Base-by-base conservation (phyloP, 805 yeast species). In the Kuraishia piskuri region DNA sequence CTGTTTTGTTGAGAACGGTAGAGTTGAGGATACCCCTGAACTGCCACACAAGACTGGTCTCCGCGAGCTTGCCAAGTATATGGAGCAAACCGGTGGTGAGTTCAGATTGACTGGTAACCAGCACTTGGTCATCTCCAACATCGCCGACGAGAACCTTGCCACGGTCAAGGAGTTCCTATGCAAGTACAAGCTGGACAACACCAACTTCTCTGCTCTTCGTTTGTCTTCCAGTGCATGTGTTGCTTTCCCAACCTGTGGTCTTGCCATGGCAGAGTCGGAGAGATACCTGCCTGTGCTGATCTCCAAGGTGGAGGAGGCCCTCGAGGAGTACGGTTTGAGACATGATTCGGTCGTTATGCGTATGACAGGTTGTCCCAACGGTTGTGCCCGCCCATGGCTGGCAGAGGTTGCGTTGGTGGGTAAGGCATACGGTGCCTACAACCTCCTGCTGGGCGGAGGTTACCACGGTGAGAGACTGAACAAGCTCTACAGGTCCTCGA, bases 311-410 rank as follows among this genome's bases (percentile, higher is more conserved):
- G 98, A 92, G 70, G 80, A 75, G n/a, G 83, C 90, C 21, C 75
- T 92, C 55, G 97, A 92, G 71, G 96, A 90, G 64, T 83, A 84
- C 59, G 98, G 98, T 8, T 79, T 92, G 62, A 86, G 96, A 66
- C 96, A 90, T 63, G 98, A 92, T 70, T 84, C 96, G 7, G 79
- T 92, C 59, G 96, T 90, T 22, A 87, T 92, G 96, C 83, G 98
- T 75, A 91, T 92, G 97, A 92, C 97, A 26, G 98, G 98, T 54
- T 92, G 98, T 78, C 97, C 97, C 53, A 92, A 92, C 69, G 98
- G 98, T 60, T 92, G 98, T 76, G 94, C 98, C 22, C 84, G 98
- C 70, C 98, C 98, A 25, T 92, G 97, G 97, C 73, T 92, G 51
- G 98, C 97, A 3, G 98, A 92, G 69, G 83, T 92, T 55, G 98